These are phyloP conservation scores for Nicotiana attenuata DNA, from an alignment of 257 asterid species.

Conservation along the genomic window DNA sequence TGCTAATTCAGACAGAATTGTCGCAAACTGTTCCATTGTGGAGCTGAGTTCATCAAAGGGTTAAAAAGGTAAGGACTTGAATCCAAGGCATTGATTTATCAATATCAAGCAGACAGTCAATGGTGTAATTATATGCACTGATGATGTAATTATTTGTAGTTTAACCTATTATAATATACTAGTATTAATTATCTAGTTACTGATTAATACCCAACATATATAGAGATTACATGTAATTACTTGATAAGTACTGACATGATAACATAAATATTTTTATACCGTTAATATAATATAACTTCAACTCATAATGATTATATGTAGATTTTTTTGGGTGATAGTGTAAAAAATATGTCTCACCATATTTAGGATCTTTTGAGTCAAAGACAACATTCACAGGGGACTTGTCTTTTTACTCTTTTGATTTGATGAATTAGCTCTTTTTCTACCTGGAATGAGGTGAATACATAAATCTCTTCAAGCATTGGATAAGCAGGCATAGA, in stretches of 20 bases:
- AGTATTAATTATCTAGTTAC: too few relatives aligned
- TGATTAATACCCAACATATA: too few relatives aligned
- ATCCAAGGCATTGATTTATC: neutral
- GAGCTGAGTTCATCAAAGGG: slow-evolving; percentile 31
- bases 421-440: neutral
- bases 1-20: slow-evolving; percentile 46
- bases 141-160: too few relatives aligned
- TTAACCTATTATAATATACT: too few relatives aligned
- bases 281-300: too few relatives aligned
- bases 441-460: neutral
- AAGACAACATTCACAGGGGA: neutral
- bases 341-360: neutral
- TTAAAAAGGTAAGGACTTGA: neutral
- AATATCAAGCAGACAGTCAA: too few relatives aligned
- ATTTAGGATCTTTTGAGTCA: neutral
- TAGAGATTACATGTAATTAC: too few relatives aligned
- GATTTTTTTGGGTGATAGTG: too few relatives aligned
- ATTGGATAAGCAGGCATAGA: neutral
- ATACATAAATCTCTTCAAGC: neutral
- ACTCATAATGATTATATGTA: too few relatives aligned
- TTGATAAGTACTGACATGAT: too few relatives aligned
- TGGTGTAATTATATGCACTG: too few relatives aligned
- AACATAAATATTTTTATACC: too few relatives aligned
- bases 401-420: neutral
- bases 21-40: slow-evolving; percentile 56